Conservation (phyloP, 192 early-diverging fungal genomes). For the Coemansia sp. region DNA sequence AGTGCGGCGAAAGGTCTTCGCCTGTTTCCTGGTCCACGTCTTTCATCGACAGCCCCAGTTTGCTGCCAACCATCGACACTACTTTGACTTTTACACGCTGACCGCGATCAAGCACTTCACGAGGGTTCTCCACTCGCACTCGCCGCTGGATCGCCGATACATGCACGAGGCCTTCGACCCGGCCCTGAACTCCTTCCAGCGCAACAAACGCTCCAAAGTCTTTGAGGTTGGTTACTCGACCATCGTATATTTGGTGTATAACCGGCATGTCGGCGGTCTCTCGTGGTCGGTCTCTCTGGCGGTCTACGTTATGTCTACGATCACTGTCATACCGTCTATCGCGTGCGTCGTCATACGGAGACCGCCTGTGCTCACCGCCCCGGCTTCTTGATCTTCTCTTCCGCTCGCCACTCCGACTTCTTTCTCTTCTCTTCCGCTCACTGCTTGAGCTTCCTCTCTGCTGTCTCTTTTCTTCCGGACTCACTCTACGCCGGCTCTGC, state of each 20-base stretch:
- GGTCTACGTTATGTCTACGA: not conserved
- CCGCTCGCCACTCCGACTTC: not conserved
- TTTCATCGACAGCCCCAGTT: constrained; percentile 89
- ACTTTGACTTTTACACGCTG: constrained; percentile 93
- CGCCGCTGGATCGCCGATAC: constrained; percentile 68
- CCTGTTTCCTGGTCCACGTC: constrained; percentile 95
- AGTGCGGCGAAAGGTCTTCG: constrained; percentile 79
- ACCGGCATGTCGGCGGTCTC: constrained; percentile 63
- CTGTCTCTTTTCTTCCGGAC: constrained; percentile 22
- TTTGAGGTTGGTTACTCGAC: constrained; percentile 76
- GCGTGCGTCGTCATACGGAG: too few relatives aligned
- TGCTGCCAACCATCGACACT: constrained; percentile 80
- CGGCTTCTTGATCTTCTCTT: not conserved
- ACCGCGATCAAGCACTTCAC: constrained; percentile 81
- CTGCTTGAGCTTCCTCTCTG: not conserved
- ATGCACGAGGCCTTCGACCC: constrained; percentile 90
- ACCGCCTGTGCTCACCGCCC: not conserved
- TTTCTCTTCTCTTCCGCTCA: not conserved
- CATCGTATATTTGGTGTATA: constrained; percentile 90
- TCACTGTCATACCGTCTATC: not conserved
- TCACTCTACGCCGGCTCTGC: not conserved
- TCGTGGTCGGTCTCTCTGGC: not conserved
- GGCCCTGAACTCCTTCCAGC: constrained; percentile 74
- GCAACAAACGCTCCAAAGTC: constrained; percentile 94
- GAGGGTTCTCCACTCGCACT: constrained; percentile 71